phyloP scores from a whole-genome alignment of 2,329 filamentous ascomycete species.

The Metarhizium robertsii region DNA sequence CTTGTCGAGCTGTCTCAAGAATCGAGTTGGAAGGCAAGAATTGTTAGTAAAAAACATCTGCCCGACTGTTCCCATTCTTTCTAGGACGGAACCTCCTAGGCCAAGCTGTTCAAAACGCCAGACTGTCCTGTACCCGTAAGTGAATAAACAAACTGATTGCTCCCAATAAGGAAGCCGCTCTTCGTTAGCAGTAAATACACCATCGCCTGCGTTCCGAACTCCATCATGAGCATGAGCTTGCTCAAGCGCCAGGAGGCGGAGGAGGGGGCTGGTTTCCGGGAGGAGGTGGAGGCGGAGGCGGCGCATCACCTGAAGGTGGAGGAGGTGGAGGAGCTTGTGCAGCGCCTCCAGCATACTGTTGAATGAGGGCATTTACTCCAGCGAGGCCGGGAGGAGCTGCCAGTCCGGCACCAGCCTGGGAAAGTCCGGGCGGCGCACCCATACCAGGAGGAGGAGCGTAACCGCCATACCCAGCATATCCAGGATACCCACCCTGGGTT shows the following conservation, averaged over 20 bases:
- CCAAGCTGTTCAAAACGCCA: not conserved
- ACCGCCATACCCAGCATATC: conserved; percentile 36
- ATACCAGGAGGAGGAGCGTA: conserved; percentile 36
- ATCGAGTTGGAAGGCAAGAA: not conserved
- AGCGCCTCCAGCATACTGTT: conserved; percentile 49
- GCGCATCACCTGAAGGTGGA: conserved; percentile 42
- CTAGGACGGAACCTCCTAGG: not conserved
- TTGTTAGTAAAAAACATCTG: not conserved
- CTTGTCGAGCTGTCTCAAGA: not conserved
- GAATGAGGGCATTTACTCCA: conserved; percentile 55
- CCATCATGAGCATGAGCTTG: not conserved
- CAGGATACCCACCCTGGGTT: conserved; percentile 48
- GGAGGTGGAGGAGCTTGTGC: conserved; percentile 52
- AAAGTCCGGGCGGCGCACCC: conserved; percentile 31
- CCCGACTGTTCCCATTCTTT: not conserved
- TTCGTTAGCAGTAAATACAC: not conserved
- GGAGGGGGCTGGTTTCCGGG: conserved; percentile 55
- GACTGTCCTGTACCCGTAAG: not conserved
- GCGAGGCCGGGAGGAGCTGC: conserved; percentile 46
- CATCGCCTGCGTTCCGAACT: not conserved
- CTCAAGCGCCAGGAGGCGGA: conserved; percentile 43
- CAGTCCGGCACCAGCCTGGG: conserved; percentile 35
- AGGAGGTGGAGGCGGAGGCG: conserved; percentile 51
- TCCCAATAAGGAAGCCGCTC: not conserved
- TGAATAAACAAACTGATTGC: not conserved